phyloP scores from a whole-genome alignment of 345 rosid genomes.

The Draba incana region DNA sequence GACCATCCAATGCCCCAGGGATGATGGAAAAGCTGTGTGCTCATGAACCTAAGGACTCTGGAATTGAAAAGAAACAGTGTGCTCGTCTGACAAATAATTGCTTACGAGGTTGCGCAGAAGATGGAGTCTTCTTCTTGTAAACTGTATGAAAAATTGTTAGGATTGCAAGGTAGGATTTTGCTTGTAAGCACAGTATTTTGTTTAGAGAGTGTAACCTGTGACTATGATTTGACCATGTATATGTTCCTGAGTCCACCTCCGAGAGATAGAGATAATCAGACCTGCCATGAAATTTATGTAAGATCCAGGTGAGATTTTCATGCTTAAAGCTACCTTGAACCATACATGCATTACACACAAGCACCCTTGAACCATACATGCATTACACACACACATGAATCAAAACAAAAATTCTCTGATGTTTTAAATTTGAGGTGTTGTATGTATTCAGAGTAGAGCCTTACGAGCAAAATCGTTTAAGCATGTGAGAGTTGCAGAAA shows the following conservation, averaged over 20 bases:
- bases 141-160: conserved; percentile 33
- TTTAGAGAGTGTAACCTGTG: conserved; percentile 41
- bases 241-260: conserved; percentile 7
- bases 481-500: neutral
- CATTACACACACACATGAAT: too few species aligned
- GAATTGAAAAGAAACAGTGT: neutral
- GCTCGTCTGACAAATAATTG: neutral
- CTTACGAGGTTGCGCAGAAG: conserved; percentile 9
- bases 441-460: neutral
- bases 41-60: conserved; percentile 20
- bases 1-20: conserved; percentile 41
- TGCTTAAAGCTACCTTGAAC: neutral
- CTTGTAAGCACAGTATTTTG: conserved; percentile 21
- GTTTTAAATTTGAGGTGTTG: neutral
- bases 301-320: neutral
- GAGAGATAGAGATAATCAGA: conserved; percentile 14
- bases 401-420: too few species aligned
- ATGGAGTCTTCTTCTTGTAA: conserved; percentile 16
- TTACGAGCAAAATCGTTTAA: neutral
- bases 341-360: neutral
- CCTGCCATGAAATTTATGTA: conserved; percentile 20
- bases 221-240: conserved; percentile 37
- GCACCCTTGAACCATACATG: too few species aligned
- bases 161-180: conserved; percentile 26
- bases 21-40: conserved; percentile 22